These are phyloP conservation scores for Eimeria brunetti DNA, from an alignment of 169 alveolate species.

Conservation along the genomic window DNA sequence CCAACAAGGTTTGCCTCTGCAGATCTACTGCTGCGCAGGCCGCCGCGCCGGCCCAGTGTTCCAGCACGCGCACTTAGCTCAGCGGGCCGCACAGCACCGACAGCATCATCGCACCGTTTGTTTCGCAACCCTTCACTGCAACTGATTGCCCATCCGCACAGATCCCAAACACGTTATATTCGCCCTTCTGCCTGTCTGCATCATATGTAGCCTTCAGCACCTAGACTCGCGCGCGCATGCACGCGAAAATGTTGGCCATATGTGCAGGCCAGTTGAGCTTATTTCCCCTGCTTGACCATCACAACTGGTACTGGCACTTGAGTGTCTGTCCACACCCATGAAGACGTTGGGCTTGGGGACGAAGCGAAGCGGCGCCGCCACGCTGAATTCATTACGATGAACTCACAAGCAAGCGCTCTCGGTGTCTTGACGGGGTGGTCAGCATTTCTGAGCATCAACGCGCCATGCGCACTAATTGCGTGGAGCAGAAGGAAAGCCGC, in stretches of 20 bases:
- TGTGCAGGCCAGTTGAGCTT: background rate
- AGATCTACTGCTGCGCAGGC: background rate
- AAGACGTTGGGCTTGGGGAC: background rate
- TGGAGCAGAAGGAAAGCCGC: background rate
- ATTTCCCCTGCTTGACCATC: background rate
- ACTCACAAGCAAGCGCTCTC: background rate
- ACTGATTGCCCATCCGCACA: background rate
- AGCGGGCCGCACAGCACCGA: background rate
- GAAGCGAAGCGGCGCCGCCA: background rate
- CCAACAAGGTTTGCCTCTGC: background rate
- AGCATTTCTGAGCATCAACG: background rate
- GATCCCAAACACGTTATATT: background rate
- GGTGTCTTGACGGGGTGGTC: background rate
- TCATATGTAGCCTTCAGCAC: background rate
- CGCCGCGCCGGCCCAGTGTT: background rate
- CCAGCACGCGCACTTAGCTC: conserved; percentile 7
- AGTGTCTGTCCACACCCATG: background rate
- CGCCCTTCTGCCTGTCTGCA: background rate
- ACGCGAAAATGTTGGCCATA: background rate
- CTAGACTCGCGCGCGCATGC: background rate
- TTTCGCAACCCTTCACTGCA: background rate
- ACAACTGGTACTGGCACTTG: background rate
- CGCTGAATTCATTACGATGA: background rate
- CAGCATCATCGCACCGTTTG: background rate
- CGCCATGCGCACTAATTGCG: background rate